These are phyloP conservation scores for Violaceomyces palustris DNA, from an alignment of 1,284 basidiomycete genomes.

Conservation along the genomic window DNA sequence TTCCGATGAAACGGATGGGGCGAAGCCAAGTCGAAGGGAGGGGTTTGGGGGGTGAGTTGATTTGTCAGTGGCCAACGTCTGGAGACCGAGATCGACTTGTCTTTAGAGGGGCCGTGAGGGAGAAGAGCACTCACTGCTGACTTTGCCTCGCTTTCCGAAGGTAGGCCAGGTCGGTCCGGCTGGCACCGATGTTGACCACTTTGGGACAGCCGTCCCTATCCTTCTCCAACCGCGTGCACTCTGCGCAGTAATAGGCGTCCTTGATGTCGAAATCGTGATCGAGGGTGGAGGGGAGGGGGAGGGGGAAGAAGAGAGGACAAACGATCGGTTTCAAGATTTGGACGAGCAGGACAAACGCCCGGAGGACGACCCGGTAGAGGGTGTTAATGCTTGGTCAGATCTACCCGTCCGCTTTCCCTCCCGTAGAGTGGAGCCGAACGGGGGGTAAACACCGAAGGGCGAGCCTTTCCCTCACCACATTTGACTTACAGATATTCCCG, in stretches of 20 bases:
- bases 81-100: too few species aligned
- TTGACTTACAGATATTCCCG: conserved; percentile 43
- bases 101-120: not conserved
- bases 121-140: conserved; percentile 17
- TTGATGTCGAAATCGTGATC: not conserved
- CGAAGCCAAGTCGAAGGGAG: too few species aligned
- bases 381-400: not conserved
- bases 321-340: too few species aligned
- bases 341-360: too few species aligned
- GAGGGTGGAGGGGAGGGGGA: not conserved
- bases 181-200: conserved; percentile 85
- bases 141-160: conserved; percentile 37
- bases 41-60: too few species aligned
- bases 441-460: not conserved
- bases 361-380: not conserved
- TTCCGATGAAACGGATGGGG: not conserved
- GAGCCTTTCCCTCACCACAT: too few species aligned
- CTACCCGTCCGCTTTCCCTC: too few species aligned
- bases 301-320: not conserved
- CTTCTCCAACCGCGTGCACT: conserved; percentile 89
- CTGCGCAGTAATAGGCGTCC: conserved; percentile 52
- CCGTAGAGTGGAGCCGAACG: not conserved
- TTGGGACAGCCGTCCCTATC: conserved; percentile 97
- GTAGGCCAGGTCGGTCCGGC: conserved; percentile 41
- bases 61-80: too few species aligned